Conservation (phyloP, 2,329 filamentous ascomycete species). For the Botryotinia narcissicola region DNA sequence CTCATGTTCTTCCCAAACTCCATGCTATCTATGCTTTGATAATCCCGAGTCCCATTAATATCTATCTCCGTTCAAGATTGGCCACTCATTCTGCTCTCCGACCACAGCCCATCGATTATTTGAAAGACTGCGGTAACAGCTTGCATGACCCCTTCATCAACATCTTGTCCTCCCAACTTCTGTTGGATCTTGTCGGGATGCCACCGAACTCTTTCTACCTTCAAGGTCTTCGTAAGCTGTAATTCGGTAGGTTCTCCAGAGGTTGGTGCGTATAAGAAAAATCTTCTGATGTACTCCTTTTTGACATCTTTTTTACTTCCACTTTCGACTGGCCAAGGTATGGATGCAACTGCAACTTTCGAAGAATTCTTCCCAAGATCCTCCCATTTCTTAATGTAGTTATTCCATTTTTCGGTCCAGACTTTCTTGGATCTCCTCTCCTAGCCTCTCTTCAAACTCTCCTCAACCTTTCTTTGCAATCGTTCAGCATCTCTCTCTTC, state of each 20-base stretch:
- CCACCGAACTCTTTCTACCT: conserved; percentile 87
- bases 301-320: conserved; percentile 55
- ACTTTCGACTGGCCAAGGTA: conserved; percentile 65
- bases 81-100: conserved; percentile 43
- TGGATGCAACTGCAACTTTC: conserved; percentile 46
- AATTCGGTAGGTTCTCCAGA: conserved; percentile 34
- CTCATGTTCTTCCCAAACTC: conserved; percentile 23
- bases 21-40: conserved; percentile 23
- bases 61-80: background rate
- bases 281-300: conserved; percentile 56
- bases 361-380: conserved; percentile 44
- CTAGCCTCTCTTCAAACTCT: conserved; percentile 64
- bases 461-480: conserved; percentile 65
- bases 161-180: conserved; percentile 66
- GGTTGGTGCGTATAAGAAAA: conserved; percentile 54
- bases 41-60: background rate
- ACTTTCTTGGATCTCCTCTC: conserved; percentile 51
- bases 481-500: conserved; percentile 41
- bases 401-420: conserved; percentile 61
- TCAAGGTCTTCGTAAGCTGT: conserved; percentile 56
- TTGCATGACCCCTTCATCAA: conserved; percentile 70
- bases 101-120: conserved; percentile 80
- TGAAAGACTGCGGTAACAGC: conserved; percentile 90
- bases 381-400: conserved; percentile 65
- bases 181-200: conserved; percentile 98